A percentile compares a stretch with the other conserved stretches of the same genome.
These are phyloP conservation scores for Daldinia bambusicola DNA, from an alignment of 495 filamentous ascomycete genomes.

Conservation along the genomic window DNA sequence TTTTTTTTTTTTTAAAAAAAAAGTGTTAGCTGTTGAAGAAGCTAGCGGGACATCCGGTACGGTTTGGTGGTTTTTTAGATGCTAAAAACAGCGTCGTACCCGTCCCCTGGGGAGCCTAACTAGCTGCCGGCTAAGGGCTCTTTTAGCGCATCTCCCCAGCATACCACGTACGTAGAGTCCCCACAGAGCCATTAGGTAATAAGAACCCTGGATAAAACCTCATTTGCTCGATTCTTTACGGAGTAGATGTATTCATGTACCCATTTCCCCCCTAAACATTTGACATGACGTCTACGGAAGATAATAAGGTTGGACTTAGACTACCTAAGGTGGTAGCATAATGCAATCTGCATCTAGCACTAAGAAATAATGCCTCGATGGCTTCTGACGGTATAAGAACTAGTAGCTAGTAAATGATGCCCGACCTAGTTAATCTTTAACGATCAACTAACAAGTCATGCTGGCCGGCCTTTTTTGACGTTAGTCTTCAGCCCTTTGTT, in stretches of 20 bases:
- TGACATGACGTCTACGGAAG: slow-evolving; percentile 23
- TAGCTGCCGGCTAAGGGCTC: not conserved
- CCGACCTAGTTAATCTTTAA: too few relatives aligned
- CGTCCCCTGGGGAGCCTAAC: slow-evolving; percentile 1
- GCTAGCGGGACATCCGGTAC: slow-evolving; percentile 11
- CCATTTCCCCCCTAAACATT: not conserved
- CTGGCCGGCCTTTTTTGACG: not conserved
- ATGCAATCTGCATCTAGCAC: too few relatives aligned
- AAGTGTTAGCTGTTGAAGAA: not conserved
- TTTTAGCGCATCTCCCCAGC: slow-evolving; percentile 10
- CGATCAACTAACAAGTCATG: too few relatives aligned
- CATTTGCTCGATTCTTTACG: slow-evolving; percentile 6
- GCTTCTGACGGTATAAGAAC: not conserved
- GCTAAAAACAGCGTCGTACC: slow-evolving; percentile 32
- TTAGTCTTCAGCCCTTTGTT: not conserved
- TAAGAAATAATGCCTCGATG: not conserved
- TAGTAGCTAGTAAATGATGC: not conserved
- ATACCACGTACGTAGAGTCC: not conserved
- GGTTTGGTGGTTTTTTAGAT: slow-evolving; percentile 7
- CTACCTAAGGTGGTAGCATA: too few relatives aligned
- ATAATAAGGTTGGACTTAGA: not conserved
- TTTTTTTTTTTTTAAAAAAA: too few relatives aligned
- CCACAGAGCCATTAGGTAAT: slow-evolving; percentile 12
- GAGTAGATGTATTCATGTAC: not conserved
- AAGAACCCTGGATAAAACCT: slow-evolving; percentile 1